These are phyloP conservation scores for Trametes cubensis DNA, from an alignment of 768 basidiomycete genomes.

Conservation along the genomic window DNA sequence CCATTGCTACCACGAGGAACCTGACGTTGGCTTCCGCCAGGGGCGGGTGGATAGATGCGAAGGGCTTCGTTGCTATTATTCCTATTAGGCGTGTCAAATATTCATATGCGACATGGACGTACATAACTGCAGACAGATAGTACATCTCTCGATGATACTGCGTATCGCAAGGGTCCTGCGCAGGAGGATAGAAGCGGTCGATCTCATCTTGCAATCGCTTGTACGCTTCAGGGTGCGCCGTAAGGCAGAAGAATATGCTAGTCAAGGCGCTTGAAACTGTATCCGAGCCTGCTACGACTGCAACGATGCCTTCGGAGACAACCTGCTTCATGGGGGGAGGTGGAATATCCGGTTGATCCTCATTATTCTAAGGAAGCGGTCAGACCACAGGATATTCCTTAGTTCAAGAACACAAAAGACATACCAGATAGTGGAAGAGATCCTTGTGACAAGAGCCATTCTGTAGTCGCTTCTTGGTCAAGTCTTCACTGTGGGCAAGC, in stretches of 20 bases:
- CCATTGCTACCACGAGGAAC: slow-evolving; percentile 34
- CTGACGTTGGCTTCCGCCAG: slow-evolving; percentile 43
- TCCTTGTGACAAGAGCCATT: slow-evolving; percentile 44
- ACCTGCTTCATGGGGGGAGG: slow-evolving; percentile 11
- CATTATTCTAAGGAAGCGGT: slow-evolving; percentile 17
- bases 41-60: slow-evolving; percentile 48
- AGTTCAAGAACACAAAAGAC: background rate
- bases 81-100: background rate
- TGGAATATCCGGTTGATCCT: slow-evolving; percentile 13
- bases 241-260: slow-evolving; percentile 29
- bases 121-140: slow-evolving; percentile 23
- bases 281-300: slow-evolving; percentile 36
- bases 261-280: slow-evolving; percentile 32
- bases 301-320: slow-evolving; percentile 25
- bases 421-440: slow-evolving; percentile 48
- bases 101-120: background rate
- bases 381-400: background rate
- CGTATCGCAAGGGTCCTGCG: slow-evolving; percentile 17
- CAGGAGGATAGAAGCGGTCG: slow-evolving; percentile 29
- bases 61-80: slow-evolving; percentile 46
- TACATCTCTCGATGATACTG: slow-evolving; percentile 15
- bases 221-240: slow-evolving; percentile 24
- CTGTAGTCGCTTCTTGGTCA: slow-evolving; percentile 7
- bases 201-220: slow-evolving; percentile 29
- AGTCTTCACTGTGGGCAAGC: background rate